These are phyloP conservation scores for Cryptococcus hybrid DNA, from an alignment of 1,284 basidiomycete species.

Conservation along the genomic window DNA sequence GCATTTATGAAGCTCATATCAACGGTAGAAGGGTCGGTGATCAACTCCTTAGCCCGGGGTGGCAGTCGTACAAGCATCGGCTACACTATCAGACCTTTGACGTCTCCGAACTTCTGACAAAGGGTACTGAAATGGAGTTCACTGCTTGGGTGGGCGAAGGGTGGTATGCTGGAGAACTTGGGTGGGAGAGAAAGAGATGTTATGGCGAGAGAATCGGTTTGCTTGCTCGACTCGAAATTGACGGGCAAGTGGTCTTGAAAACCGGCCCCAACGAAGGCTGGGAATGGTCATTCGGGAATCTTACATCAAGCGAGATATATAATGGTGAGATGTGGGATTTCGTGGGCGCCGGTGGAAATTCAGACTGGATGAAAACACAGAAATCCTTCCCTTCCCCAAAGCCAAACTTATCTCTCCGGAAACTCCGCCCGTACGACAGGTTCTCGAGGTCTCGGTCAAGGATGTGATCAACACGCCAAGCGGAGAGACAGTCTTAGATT, in stretches of 20 bases:
- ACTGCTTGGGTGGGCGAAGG: constrained; percentile 34
- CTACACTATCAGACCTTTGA: constrained; percentile 39
- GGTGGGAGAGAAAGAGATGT: constrained; percentile 18
- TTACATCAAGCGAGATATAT: constrained; percentile 33
- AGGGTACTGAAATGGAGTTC: constrained; percentile 25
- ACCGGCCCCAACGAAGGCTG: constrained; percentile 20
- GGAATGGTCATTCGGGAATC: constrained; percentile 17
- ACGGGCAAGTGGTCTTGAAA: constrained; percentile 5
- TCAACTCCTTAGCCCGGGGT: constrained; percentile 41
- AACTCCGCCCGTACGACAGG: constrained; percentile 31
- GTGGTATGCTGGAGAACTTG: constrained; percentile 35
- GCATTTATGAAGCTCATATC: constrained; percentile 35
- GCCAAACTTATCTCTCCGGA: constrained; percentile 25
- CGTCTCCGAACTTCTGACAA: constrained; percentile 16
- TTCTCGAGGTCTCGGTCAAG: constrained; percentile 14
- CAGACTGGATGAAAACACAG: neutral
- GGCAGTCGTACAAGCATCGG: constrained; percentile 36
- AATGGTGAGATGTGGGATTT: constrained; percentile 35
- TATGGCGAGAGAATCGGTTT: constrained; percentile 28
- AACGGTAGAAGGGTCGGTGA: constrained; percentile 39
- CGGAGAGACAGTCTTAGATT: constrained; percentile 36
- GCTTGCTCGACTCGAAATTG: constrained; percentile 32
- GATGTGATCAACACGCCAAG: constrained; percentile 31
- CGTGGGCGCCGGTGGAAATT: neutral
- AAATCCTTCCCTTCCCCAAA: constrained; percentile 16